Evolutionary conservation across 371 early-diverging fungal genomes (phyloP), one percentile per base, ranked within the genome.

Genomic region (Conidiobolus incongruus): DNA sequence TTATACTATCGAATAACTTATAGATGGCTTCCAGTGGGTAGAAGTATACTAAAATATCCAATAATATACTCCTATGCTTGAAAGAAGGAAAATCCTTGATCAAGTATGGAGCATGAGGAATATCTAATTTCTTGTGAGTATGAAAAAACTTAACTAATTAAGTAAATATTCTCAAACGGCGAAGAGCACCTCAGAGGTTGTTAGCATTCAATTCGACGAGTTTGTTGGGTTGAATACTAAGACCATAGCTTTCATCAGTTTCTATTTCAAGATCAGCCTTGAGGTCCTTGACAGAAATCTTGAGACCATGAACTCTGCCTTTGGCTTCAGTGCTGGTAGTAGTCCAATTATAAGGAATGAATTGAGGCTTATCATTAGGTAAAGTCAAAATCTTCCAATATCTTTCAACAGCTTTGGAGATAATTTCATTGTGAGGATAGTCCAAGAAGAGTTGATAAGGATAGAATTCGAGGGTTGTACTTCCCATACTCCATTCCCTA

Each of bases 1-100:
- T 50, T 63, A 72, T 61, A 5, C 63, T 66, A 33, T 68, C 68
- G 13, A 73, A 49, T 1, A 68, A 66, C 24, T 65, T 48, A 7
- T 61, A 47, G 39, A 77, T 48, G 46, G 62, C 66, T 23, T 54
- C 37, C 22, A 81, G 52, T 4, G 79, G 69, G 39, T 67, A 77
- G 45, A 56, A 81, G 62, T 81, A 81, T 41, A 82, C 70, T 13
- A 75, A 52, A 23, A 83, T 80, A 47, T 85, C 85, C 15, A 81
- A 53, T 48, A 75, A 24, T 10, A 85, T 39, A 35, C 72, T 72
- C 23, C 72, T 60, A 39, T 71, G 67, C 11, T 42, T 43, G 42
- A 58, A 60, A 4, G 35, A 44, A 6, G 72, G 71, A 32, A 26
- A 41, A 51, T 70, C 70, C 24, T 52, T 34, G 20, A 70, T 63